A percentile compares a stretch with the other conserved stretches of the same genome.
phyloP scores from a whole-genome alignment of 352 stramenopile species.

The Phytophthora kernoviae region DNA sequence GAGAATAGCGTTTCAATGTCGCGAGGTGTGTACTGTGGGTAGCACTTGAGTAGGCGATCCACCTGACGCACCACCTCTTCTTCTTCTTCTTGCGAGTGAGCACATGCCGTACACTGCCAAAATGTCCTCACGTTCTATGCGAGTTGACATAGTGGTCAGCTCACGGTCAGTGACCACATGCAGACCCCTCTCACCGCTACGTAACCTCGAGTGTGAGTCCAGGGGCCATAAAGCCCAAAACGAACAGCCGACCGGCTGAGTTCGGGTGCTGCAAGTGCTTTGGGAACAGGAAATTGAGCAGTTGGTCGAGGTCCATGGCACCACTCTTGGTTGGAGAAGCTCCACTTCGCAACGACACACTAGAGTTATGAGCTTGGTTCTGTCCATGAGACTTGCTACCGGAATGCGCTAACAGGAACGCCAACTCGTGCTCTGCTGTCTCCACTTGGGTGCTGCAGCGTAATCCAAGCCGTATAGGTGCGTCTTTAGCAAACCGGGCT shows the following conservation, averaged over 20 bases:
- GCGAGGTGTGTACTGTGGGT: conserved; percentile 64
- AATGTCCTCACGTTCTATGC: conserved; percentile 85
- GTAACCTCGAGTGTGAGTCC: conserved; percentile 57
- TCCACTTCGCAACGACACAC: conserved; percentile 1
- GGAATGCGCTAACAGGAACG: conserved; percentile 44
- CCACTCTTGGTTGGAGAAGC: conserved; percentile 6
- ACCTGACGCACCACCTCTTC: conserved; percentile 80
- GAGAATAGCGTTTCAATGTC: conserved; percentile 72
- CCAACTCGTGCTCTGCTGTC: conserved; percentile 42
- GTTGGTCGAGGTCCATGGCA: conserved; percentile 53
- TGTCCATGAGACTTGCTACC: conserved; percentile 17
- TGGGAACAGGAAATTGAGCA: conserved; percentile 83
- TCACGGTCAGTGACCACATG: conserved; percentile 80
- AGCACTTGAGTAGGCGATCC: conserved; percentile 63
- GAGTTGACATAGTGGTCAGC: conserved; percentile 73
- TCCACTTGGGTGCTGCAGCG: conserved; percentile 41
- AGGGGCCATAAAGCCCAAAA: conserved; percentile 87
- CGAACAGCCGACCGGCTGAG: conserved; percentile 77
- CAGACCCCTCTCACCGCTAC: conserved; percentile 57
- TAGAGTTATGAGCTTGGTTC: conserved; percentile 6
- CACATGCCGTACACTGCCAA: conserved; percentile 72
- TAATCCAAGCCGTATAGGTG: conserved; percentile 40
- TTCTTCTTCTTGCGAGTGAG: conserved; percentile 64
- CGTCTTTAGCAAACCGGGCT: conserved; percentile 44
- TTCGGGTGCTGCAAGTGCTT: conserved; percentile 75